Base-by-base conservation (phyloP, 2,329 filamentous ascomycete genomes). In the Claviceps fusiformis region DNA sequence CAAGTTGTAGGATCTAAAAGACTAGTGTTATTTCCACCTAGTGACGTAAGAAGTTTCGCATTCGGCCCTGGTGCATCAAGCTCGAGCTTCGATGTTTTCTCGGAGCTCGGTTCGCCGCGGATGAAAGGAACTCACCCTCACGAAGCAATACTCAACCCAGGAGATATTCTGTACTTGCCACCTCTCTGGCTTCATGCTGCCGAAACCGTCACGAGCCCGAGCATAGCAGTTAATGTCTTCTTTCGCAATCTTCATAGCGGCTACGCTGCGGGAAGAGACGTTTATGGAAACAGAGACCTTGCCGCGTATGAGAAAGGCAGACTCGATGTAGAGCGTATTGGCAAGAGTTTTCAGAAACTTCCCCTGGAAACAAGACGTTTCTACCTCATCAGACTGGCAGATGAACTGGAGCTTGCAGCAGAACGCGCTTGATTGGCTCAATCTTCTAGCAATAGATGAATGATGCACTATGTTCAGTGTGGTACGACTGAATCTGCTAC, bases 221-320 rank as follows among this genome's bases (percentile, higher is more conserved):
- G 87, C 61, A 75, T 95, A 8, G 88, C 88, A 0, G 83, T 95
- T n/a, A 95, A 95, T 65, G 79, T 92, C 33, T 95, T 95, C 73
- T 95, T 95, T 71, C 81, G 83, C 47, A 85, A 83, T 58, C 73
- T 93, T 10, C 72, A 82, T 3, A 72, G 67, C 3, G 82, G 79
- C 1, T 93, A 93, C 66, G 82, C 88, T 0, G 68, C 77, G 1
- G 89, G 90, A 1, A 79, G 83, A 60, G 90, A 95, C 66, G 85
- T 95, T 0, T 95, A 95, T 65, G 90, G 88, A 1, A 95, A 95
- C 65, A 77, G 89, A 44, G 91, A 95, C 68, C 68, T 95, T 52
- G 85, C 86, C 44, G 86, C 85, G 1, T 95, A 95, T 65, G 89
- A 95, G 66, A 89, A 87, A 62, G 87, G 86, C 0, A 77, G 90